These are phyloP conservation scores for Rhizopus delemar DNA, from an alignment of 371 early-diverging fungal genomes.

Conservation along the genomic window DNA sequence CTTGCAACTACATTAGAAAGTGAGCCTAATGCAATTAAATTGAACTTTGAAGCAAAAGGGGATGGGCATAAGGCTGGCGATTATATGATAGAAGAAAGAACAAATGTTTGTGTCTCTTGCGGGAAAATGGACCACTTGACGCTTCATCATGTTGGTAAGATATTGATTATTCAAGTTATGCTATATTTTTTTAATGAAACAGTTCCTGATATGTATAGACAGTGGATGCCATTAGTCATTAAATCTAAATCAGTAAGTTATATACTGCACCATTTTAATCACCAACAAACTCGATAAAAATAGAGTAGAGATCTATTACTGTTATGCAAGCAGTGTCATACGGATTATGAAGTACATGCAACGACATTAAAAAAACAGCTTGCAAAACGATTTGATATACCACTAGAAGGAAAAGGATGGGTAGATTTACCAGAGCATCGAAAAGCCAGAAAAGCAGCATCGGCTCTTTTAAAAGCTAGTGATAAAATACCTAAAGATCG, in stretches of 20 bases:
- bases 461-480: conserved; percentile 38
- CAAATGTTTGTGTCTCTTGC: conserved; percentile 56
- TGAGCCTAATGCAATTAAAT: conserved; percentile 42
- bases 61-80: conserved; percentile 50
- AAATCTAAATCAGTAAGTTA: conserved; percentile 58
- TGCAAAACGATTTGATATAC: conserved; percentile 41
- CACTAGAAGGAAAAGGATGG: conserved; percentile 62
- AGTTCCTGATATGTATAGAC: conserved; percentile 65
- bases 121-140: conserved; percentile 36
- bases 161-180: not conserved
- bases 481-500: conserved; percentile 49
- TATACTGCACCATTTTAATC: not conserved
- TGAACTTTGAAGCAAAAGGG: conserved; percentile 60
- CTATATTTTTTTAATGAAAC: not conserved
- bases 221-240: conserved; percentile 51
- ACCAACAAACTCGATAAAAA: not conserved
- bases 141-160: conserved; percentile 56
- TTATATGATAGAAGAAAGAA: conserved; percentile 60
- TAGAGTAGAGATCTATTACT: conserved; percentile 57
- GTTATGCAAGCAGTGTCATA: conserved; percentile 55
- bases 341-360: conserved; percentile 54
- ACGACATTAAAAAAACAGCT: conserved; percentile 40
- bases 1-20: conserved; percentile 36
- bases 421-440: conserved; percentile 43
- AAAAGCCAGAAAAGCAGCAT: conserved; percentile 48